A percentile compares a stretch with the other conserved stretches of the same genome.
Evolutionary conservation across 2,329 filamentous ascomycete genomes (phyloP).

Genomic region (Pyrenochaeta sp.): DNA sequence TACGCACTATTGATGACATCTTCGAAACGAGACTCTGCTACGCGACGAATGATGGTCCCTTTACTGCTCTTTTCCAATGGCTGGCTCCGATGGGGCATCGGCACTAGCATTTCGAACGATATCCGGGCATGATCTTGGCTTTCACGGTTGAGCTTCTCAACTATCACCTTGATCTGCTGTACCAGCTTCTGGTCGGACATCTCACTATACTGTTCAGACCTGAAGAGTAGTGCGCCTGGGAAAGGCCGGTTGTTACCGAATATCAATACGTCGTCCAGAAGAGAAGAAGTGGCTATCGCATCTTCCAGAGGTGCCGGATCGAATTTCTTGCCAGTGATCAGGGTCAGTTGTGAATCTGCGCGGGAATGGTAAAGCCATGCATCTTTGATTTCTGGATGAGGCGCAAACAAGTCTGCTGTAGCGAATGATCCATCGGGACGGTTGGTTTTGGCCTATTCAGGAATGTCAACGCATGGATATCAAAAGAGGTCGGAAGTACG

Average conservation of each 20-base stretch:
- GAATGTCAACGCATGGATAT: background rate
- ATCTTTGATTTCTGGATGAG: constrained; percentile 58
- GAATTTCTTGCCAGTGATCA: constrained; percentile 74
- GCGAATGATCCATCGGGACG: constrained; percentile 66
- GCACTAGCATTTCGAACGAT: constrained; percentile 58
- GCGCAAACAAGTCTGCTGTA: constrained; percentile 68
- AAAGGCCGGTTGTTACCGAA: constrained; percentile 67
- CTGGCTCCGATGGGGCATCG: constrained; percentile 47
- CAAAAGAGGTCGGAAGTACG: background rate
- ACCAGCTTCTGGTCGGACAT: constrained; percentile 51
- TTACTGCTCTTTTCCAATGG: constrained; percentile 68
- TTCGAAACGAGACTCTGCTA: constrained; percentile 60
- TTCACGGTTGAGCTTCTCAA: constrained; percentile 58
- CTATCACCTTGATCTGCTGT: constrained; percentile 50
- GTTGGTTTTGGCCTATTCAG: constrained; percentile 60
- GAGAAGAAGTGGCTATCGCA: constrained; percentile 55
- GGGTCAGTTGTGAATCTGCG: constrained; percentile 67
- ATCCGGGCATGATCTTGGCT: constrained; percentile 62
- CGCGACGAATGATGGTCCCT: constrained; percentile 63
- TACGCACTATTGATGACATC: constrained; percentile 59
- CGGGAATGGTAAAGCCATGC: constrained; percentile 70
- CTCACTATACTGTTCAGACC: constrained; percentile 35
- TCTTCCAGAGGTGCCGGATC: constrained; percentile 69
- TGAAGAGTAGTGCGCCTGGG: constrained; percentile 65
- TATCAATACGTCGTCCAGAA: constrained; percentile 64